Evolutionary conservation across 352 stramenopile genomes (phyloP).

Genomic region (Elongisporangium prolatum): DNA sequence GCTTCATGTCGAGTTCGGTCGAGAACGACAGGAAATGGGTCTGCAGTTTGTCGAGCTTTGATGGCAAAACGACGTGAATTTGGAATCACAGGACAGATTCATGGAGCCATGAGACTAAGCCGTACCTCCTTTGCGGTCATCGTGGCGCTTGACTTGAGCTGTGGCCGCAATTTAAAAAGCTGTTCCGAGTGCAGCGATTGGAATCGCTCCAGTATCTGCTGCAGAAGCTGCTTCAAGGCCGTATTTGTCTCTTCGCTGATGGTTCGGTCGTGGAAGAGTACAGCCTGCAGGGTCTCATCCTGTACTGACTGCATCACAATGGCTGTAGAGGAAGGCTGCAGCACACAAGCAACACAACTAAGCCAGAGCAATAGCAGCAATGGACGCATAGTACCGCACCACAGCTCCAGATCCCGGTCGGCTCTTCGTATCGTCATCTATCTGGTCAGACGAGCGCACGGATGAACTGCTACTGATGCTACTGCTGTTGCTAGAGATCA

Average conservation of each 20-base stretch:
- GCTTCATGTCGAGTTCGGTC: conserved; percentile 17
- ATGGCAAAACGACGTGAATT: no score
- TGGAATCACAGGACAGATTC: no score
- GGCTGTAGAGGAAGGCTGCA: no score
- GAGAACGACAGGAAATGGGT: conserved; percentile 27
- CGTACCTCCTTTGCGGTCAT: conserved; percentile 26
- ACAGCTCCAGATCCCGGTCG: conserved; percentile 1
- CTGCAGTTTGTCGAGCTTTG: conserved; percentile 28
- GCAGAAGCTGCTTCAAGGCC: conserved; percentile 52
- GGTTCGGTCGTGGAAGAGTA: conserved; percentile 77
- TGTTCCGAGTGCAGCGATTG: conserved; percentile 33
- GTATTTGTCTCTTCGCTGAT: conserved; percentile 35
- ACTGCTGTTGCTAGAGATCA: conserved; percentile 20
- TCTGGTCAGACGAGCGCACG: conserved; percentile 5
- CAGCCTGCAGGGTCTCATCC: conserved; percentile 49
- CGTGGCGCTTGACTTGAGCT: conserved; percentile 37
- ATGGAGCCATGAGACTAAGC: no score
- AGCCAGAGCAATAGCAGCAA: conserved; percentile 8
- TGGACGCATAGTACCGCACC: no score
- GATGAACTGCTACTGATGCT: conserved; percentile 13
- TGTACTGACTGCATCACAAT: conserved; percentile 58
- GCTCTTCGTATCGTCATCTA: conserved; percentile 3
- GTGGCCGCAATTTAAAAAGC: conserved; percentile 35
- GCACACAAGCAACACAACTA: background rate
- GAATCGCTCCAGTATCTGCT: conserved; percentile 49